Base-by-base conservation (phyloP, 1,284 basidiomycete species). In the Phylloboletellus chloephorus region DNA sequence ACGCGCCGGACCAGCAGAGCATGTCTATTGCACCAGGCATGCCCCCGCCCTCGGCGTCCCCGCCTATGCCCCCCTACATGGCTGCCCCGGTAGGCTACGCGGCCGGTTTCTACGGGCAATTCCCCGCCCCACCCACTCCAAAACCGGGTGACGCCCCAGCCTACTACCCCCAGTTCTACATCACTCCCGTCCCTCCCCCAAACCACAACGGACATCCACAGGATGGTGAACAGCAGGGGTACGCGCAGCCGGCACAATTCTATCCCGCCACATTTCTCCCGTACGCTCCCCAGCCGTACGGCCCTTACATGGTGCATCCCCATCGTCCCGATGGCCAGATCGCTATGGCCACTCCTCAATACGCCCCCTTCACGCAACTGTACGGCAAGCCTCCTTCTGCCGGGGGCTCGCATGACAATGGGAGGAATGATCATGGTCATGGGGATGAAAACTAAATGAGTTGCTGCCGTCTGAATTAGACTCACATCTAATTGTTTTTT, bases 121-220 rank as follows among this genome's bases (percentile, higher is more conserved):
- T 76, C 58, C 64, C 73, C 7, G 63, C 68, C 29, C 62, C 68
- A 20, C 60, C 68, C 16, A 60, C 67, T 38, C 63, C 68, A 43
- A 80, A 78, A 60, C 73, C 72, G 17, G 70, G 72, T 40, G 76
- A 76, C 51, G 61, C 56, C n/a, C 65, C 71, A 21, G 58, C 69
- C 35, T 75, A 69, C 52, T 73, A 71, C 51, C 72, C 71, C 38
- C 72, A 66, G 44, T 73, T 70, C 57, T 67, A 70, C 54, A 60
- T 74, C 44, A 61, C 70, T 10, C 69, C 66, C 21, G 58, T 66
- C 43, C 71, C 61, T 47, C 72, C 54, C 52, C 69, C 52, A 44
- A 63, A 47, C 56, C 68, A 49, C 60, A 68, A 44, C 54, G 63
- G 43, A 23, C 67, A 67, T 47, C 64, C 64, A 28, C 68, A 73